Base-by-base conservation (phyloP, 768 basidiomycete genomes). In the Hericium rajendrae region DNA sequence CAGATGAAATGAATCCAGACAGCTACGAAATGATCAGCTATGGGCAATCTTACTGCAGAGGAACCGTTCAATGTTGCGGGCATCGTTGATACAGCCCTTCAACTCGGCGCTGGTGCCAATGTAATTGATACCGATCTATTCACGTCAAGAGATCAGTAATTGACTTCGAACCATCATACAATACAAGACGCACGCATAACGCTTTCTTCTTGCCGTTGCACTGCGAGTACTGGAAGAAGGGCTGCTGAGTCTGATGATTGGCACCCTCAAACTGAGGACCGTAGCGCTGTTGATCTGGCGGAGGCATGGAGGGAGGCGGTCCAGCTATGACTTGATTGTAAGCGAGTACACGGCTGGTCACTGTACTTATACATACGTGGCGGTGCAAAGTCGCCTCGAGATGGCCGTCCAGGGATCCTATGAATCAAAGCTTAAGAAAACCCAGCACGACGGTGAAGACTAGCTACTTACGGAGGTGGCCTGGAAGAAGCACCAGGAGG, bases 51-150 rank as follows among this genome's bases (percentile, higher is more conserved):
- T 57, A 73, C 74, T 56, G 59, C 69, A 70, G 38, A 80, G 62
- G 73, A 83, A 83, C 15, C 72, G 67, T 54, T 74, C 64, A 22
- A 83, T 71, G 64, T 83, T 85, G 38, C 69, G 66, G 0, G 78
- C 82, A 59, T 85, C 83, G 62, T 83, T 84, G 67, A 82, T 81
- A 62, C 83, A 84, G 3, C 82, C 82, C 24, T 67, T 66, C 20
- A 83, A 67, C 54, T 73, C 76, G 12, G 65, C 69, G 15, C 65
- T 62, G 13, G 74, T 69, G 0, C 80, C 76, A 28, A 72, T 61
- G 65, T 83, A 83, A 66, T 76, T 76, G 65, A 82, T 79, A 0
- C 81, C 81, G 64, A 83, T 80, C 78, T 78, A 55, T 18, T 22
- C 12, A 46, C 32, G 43, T 50, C 50, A 24, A 0, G 10, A 48